Evolutionary conservation across 2,329 filamentous ascomycete genomes (phyloP), one percentile per base, ranked within the genome.

Genomic region (Trichoderma koningii): DNA sequence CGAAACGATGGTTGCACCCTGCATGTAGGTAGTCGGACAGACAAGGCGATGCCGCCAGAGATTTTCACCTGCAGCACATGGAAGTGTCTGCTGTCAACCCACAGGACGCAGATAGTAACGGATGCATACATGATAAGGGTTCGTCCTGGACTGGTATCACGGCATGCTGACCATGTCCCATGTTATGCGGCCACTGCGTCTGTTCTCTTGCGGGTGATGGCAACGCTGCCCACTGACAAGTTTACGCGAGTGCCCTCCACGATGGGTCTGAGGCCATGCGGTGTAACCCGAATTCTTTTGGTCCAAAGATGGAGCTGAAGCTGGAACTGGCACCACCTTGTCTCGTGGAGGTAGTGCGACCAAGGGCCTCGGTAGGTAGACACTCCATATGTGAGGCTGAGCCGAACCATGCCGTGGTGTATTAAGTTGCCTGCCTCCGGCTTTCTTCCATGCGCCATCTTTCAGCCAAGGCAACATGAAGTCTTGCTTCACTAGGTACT

Each of bases 171-270:
- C 34, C 3, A 14, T 14, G 4, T 10, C 7, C 34, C 34, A 38
- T 12, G 34, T 3, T 14, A 3, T 38, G 34, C 34, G 10, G 34
- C 34, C 12, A 38, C 34, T 38, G 34, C 34, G 14, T 38, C 34
- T 38, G 0, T 5, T 38, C 10, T 3, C 5, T 9, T 14, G 34
- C 10, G 34, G 10, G 34, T 14, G 34, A 38, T 38, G 10, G 34
- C n/a, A 19, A 57, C 38, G 55, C 55, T 17, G n/a, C 42, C n/a
- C 42, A 26, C 21, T 50, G 34, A 60, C 45, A 60, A 30, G 45
- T 60, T 30, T 60, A 51, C 56, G 56, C 56, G 56, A 42, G 34
- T 14, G 4, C 10, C 10, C 34, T 7, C 56, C 34, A 15, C 55
- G 19, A 28, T 51, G 19, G 28, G 23, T 9, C n/a, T 44, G 12